Evolutionary conservation across 2,329 filamentous ascomycete species (phyloP).

Genomic region (Fusarium nematophilum): DNA sequence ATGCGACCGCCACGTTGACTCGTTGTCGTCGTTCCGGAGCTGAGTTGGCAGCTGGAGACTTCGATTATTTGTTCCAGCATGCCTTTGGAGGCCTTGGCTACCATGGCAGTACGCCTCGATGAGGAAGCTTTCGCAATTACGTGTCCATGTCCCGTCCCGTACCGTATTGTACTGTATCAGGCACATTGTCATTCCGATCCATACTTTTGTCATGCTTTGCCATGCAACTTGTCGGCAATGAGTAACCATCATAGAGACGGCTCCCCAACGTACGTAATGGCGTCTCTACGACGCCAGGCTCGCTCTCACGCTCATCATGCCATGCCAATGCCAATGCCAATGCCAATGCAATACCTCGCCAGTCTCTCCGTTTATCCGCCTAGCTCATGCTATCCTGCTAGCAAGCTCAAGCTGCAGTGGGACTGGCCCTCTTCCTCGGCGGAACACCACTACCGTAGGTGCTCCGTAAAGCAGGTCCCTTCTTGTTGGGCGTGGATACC

Average conservation of each 20-base stretch:
- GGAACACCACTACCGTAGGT: conserved; percentile 20
- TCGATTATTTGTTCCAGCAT: conserved; percentile 24
- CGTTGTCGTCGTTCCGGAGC: not conserved
- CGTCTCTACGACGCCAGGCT: conserved; percentile 28
- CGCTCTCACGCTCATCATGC: conserved; percentile 35
- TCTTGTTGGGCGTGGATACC: conserved; percentile 29
- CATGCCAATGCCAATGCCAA: conserved; percentile 31
- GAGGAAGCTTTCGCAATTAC: conserved; percentile 19
- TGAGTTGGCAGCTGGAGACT: conserved; percentile 10
- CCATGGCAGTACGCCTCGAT: conserved; percentile 13
- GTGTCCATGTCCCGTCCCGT: conserved; percentile 25
- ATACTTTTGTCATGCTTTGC: conserved; percentile 8
- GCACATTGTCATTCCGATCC: not conserved
- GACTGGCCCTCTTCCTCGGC: conserved; percentile 9
- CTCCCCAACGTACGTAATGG: conserved; percentile 40
- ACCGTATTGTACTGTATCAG: too few species aligned
- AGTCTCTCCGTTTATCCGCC: conserved; percentile 37
- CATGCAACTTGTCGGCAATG: conserved; percentile 25
- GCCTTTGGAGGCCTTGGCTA: conserved; percentile 16
- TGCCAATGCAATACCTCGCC: conserved; percentile 21
- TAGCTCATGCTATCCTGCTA: conserved; percentile 35
- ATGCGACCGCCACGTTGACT: conserved; percentile 26
- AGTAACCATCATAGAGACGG: conserved; percentile 31
- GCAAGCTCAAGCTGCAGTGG: conserved; percentile 34
- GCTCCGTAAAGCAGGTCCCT: not conserved